A percentile compares a stretch with the other conserved stretches of the same genome.
Conservation (phyloP, 176 grass and related monocot genomes). For the Neostapfia colusana region DNA sequence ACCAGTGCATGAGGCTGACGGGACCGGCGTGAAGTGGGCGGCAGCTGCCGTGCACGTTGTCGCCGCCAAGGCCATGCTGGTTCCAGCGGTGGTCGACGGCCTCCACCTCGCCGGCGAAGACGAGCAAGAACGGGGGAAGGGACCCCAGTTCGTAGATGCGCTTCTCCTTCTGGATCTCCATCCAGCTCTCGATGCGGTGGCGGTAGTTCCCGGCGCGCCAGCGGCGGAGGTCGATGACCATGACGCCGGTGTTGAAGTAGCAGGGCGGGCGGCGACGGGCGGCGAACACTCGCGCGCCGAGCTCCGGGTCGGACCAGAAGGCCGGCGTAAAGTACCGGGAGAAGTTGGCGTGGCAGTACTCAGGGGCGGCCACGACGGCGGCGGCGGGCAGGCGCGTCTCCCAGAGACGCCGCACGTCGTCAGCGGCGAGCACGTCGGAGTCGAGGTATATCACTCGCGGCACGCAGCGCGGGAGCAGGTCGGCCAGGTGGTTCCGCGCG, state of each 20-base stretch:
- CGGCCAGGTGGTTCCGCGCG: slow-evolving; percentile 80
- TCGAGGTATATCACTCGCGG: slow-evolving; percentile 87
- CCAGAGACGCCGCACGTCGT: slow-evolving; percentile 68
- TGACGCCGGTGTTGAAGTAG: slow-evolving; percentile 99
- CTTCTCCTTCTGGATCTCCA: slow-evolving; percentile 67
- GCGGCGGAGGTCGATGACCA: slow-evolving; percentile 75
- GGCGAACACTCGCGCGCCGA: slow-evolving; percentile 56
- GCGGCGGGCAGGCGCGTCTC: slow-evolving; percentile 67
- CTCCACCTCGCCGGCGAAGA: slow-evolving; percentile 81
- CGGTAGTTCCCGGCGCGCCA: slow-evolving; percentile 61
- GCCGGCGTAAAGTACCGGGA: slow-evolving; percentile 77
- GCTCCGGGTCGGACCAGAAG: slow-evolving; percentile 69
- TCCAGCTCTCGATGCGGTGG: slow-evolving; percentile 67
- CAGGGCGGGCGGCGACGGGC: slow-evolving; percentile 57
- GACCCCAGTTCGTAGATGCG: slow-evolving; percentile 81
- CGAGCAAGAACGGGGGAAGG: slow-evolving; percentile 65
- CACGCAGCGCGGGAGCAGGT: slow-evolving; percentile 76
- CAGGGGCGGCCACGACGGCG: slow-evolving; percentile 81
- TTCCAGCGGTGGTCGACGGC: slow-evolving; percentile 70
- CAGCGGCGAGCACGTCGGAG: slow-evolving; percentile 81
- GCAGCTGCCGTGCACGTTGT: slow-evolving; percentile 71
- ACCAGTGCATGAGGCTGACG: slow-evolving; percentile 86
- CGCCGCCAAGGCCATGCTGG: slow-evolving; percentile 78
- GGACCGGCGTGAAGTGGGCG: slow-evolving; percentile 66
- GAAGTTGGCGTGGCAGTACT: slow-evolving; percentile 99